A percentile compares a stretch with the other conserved stretches of the same genome.
These are phyloP conservation scores for Ophiosphaerella herpotricha DNA, from an alignment of 2,329 filamentous ascomycete species.

Conservation along the genomic window DNA sequence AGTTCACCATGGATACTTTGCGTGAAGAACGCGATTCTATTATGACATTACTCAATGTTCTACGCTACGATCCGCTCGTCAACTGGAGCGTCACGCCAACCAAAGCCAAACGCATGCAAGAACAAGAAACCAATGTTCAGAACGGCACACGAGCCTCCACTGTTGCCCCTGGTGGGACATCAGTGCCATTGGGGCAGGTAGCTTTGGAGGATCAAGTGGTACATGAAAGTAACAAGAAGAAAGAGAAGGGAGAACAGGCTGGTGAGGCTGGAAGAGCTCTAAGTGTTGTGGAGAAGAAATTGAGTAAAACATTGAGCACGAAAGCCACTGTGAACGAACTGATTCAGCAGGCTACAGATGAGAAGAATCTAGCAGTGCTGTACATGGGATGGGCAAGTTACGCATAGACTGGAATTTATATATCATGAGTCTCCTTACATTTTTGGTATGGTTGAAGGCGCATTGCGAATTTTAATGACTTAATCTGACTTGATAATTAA, in stretches of 20 bases:
- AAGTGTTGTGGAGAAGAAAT: conserved; percentile 92
- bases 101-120: conserved; percentile 69
- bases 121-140: conserved; percentile 59
- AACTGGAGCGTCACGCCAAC: conserved; percentile 86
- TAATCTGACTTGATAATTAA: no score
- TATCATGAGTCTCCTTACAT: no score
- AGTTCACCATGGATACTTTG: conserved; percentile 93
- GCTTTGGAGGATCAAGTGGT: conserved; percentile 26
- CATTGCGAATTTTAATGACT: no score
- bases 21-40: conserved; percentile 96
- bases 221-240: conserved; percentile 43
- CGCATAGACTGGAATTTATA: conserved; percentile 22
- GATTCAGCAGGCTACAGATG: conserved; percentile 94
- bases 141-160: conserved; percentile 39
- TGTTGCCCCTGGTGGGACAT: conserved; percentile 33
- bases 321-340: conserved; percentile 95
- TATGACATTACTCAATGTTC: conserved; percentile 96
- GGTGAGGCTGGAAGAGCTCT: conserved; percentile 90
- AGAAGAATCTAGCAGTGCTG: conserved; percentile 86
- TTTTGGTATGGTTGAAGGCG: no score
- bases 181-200: conserved; percentile 28
- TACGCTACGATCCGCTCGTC: conserved; percentile 97
- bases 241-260: conserved; percentile 60
- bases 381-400: conserved; percentile 55
- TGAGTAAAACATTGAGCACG: conserved; percentile 91